Base-by-base conservation (phyloP, 164 flowering plant species). In the Buxus sempervirens region DNA sequence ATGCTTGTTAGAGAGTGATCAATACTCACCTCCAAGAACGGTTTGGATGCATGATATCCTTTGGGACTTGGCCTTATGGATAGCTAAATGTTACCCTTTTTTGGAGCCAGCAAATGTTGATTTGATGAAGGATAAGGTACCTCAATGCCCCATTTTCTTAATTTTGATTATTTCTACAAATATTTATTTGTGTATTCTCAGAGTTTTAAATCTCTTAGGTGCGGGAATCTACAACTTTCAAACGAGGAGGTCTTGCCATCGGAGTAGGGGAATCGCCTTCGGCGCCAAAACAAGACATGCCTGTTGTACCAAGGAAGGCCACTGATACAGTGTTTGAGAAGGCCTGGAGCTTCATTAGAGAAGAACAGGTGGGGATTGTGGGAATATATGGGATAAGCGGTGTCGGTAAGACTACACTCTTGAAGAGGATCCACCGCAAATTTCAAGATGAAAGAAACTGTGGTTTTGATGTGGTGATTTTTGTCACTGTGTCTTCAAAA, bases 391-490 rank as follows among this genome's bases (percentile, higher is more conserved):
- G 59, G 9, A 57, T 57, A 28, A 28, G 59, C 0, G 59, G 59
- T 23, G 45, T 61, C 1, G 42, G 64, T 4, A 61, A 61, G 49
- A 61, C 64, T 5, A 61, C 49, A 12, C 64, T 61, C 24, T 42
- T 61, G 24, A 61, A n/a, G n/a, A n/a, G 28, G 28, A 60, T 60
- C 42, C 26, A 60, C 19, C 26, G 28, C 6, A 8, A 27, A 18
- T 41, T 41, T 41, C 45, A 5, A 5, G 8, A 41, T 5, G 8
- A 41, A 41, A 12, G 45, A 5, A 41, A 5, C 45, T 12, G 12
- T 41, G 49, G 12, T 61, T 20, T 36, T 2, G 45, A 61, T 28
- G 49, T 19, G 2, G 49, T 61, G 42, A 61, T 61, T 28, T 61
- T 48, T 48, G 64, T 61, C 14, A 3, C n/a, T 14, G 64, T 61